Base-by-base conservation (phyloP, 2,329 filamentous ascomycete species). In the Knufia petricola region DNA sequence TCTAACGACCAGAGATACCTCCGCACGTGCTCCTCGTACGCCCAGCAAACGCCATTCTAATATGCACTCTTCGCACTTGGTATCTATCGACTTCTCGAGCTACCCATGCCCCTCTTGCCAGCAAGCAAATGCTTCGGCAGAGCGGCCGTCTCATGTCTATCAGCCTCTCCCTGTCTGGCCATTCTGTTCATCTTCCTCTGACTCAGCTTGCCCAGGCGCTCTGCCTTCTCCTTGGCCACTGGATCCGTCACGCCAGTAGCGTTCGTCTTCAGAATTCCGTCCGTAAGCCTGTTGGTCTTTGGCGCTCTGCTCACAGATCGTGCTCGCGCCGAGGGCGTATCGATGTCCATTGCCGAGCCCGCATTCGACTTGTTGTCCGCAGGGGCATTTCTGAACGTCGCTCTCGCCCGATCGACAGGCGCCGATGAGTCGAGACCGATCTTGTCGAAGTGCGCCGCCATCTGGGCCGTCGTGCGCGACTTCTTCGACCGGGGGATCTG, bases 181-280 rank as follows among this genome's bases (percentile, higher is more conserved):
- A 94, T 92, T 57, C 90, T 81, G 75, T 98, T 98, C 88, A 94
- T 95, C 79, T 88, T 90, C 77, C 90, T 88, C 82, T 98, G 94
- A 61, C 82, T 77, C 64, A 98, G 71, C 77, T 95, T 96, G 64
- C 81, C 77, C 65, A 94, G 74, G 61, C 84, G 82, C 68, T 95
- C 89, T 31, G 87, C 88, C 78, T 90, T 94, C 52, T 74, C 76
- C 57, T 85, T 78, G 43, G 77, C 72, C 47, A 65, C 68, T 55
- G 80, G 77, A 63, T 85, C 78, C 51, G 75, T 77, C 36, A 96
- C 82, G 70, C 87, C 87, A 55, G 88, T 86, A 23, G 83, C 81
- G 53, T 80, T 77, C 62, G 87, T 87, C 43, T 87, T 88, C 46
- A 68, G 69, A 21, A 60, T 28, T 61, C 69, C 69, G 52, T 71